phyloP scores from a whole-genome alignment of 2,329 filamentous ascomycete species.

The Fusarium buharicum region DNA sequence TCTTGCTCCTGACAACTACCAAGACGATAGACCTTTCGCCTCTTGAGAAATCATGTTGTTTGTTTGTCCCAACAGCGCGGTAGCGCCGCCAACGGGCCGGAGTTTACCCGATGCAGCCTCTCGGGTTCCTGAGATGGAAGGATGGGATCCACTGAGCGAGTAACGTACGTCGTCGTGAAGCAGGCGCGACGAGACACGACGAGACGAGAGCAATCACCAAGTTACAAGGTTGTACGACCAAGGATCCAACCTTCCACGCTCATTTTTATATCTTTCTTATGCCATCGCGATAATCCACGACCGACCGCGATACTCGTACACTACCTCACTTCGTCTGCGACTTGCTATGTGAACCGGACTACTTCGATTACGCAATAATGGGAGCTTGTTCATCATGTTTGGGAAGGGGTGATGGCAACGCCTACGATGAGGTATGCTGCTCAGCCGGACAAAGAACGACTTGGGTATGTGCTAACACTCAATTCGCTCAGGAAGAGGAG shows the following conservation, averaged over 20 bases:
- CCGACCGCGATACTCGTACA: conserved; percentile 8
- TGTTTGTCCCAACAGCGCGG: conserved; percentile 35
- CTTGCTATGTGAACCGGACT: conserved; percentile 38
- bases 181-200: conserved; percentile 36
- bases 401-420: conserved; percentile 61
- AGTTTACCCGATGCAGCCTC: conserved; percentile 42
- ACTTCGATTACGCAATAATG: conserved; percentile 55
- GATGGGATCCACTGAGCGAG: conserved; percentile 44
- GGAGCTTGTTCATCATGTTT: conserved; percentile 71
- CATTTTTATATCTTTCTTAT: conserved; percentile 17
- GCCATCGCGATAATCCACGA: conserved; percentile 5
- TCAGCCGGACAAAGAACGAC: too few species aligned
- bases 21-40: background rate
- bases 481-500: conserved; percentile 62
- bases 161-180: conserved; percentile 42
- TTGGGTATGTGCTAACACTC: conserved; percentile 13
- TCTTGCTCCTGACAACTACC: background rate
- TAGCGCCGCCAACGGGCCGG: conserved; percentile 34
- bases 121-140: conserved; percentile 14
- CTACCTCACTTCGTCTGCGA: conserved; percentile 9
- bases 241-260: conserved; percentile 34
- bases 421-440: conserved; percentile 64
- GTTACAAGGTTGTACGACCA: conserved; percentile 33
- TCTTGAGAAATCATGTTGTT: conserved; percentile 1
- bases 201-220: conserved; percentile 34